These are phyloP conservation scores for Oehlia diaphana DNA, from an alignment of 192 early-diverging fungal species.

Conservation along the genomic window DNA sequence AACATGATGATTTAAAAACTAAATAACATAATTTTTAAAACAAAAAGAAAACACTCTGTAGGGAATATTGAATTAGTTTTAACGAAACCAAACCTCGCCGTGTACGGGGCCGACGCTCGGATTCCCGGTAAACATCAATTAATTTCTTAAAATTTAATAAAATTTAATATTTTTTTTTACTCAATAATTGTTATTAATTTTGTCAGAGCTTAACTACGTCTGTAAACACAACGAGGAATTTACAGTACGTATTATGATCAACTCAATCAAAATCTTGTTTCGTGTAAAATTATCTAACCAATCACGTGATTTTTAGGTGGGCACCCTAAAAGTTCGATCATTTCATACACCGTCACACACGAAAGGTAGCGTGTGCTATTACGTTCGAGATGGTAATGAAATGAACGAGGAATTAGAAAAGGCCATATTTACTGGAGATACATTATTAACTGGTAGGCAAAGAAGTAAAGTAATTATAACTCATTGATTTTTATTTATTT, in stretches of 20 bases:
- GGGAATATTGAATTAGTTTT: conserved; percentile 69
- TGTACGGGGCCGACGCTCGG: conserved; percentile 87
- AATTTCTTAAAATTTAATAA: not conserved
- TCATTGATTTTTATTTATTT: not conserved
- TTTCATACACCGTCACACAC: conserved; percentile 88
- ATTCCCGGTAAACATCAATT: conserved; percentile 54
- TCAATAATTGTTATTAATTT: not conserved
- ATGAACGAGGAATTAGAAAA: conserved; percentile 32
- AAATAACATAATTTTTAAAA: too few species aligned
- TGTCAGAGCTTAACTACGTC: conserved; percentile 62
- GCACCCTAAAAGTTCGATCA: conserved; percentile 71
- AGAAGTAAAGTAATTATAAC: not conserved
- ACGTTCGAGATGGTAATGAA: conserved; percentile 65
- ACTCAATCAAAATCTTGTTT: not conserved
- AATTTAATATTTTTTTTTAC: not conserved
- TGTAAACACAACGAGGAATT: conserved; percentile 76
- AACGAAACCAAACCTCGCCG: conserved; percentile 62
- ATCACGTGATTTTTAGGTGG: conserved; percentile 44
- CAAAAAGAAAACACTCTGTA: conserved; percentile 59
- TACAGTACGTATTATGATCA: conserved; percentile 25
- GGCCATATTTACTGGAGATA: conserved; percentile 51
- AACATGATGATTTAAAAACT: too few species aligned
- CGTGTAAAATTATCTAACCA: too few species aligned
- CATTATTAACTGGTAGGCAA: conserved; percentile 48
- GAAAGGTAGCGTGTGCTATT: conserved; percentile 85